These are phyloP conservation scores for Sporothrix luriei DNA, from an alignment of 2,329 filamentous ascomycete species.

Conservation along the genomic window DNA sequence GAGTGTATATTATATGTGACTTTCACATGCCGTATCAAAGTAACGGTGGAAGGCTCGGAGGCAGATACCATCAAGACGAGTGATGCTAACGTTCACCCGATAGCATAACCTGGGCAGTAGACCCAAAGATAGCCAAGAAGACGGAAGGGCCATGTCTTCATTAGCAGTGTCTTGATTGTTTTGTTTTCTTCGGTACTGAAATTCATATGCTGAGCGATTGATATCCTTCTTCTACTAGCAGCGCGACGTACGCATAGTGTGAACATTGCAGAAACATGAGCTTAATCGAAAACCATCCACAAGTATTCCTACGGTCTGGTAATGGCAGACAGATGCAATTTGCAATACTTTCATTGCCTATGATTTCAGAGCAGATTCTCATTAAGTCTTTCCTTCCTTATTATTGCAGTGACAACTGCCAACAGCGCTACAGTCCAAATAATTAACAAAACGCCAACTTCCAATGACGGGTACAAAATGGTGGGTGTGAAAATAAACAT, in stretches of 20 bases:
- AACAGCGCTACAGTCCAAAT: conserved; percentile 12
- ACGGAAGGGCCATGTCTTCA: not conserved
- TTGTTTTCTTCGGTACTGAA: not conserved
- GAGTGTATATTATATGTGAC: conserved; percentile 3
- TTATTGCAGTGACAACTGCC: conserved; percentile 21
- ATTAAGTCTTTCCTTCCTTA: conserved; percentile 6
- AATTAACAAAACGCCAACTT: conserved; percentile 29
- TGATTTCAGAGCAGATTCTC: not conserved
- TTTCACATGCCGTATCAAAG: not conserved
- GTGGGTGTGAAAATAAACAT: conserved; percentile 5
- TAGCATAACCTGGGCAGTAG: not conserved
- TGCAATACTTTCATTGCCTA: not conserved
- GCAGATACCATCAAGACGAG: not conserved
- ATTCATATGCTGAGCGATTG: not conserved
- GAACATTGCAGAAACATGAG: no score
- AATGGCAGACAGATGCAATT: not conserved
- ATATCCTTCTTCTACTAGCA: not conserved
- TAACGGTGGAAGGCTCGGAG: not conserved
- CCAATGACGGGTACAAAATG: conserved; percentile 18
- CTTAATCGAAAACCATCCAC: no score
- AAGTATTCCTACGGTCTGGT: no score
- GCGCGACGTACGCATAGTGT: not conserved
- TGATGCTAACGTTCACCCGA: not conserved
- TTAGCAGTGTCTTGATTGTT: not conserved
- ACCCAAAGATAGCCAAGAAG: not conserved